Conservation (phyloP, 2,329 filamentous ascomycete species). For the Paracorniculantispora psalliotae region DNA sequence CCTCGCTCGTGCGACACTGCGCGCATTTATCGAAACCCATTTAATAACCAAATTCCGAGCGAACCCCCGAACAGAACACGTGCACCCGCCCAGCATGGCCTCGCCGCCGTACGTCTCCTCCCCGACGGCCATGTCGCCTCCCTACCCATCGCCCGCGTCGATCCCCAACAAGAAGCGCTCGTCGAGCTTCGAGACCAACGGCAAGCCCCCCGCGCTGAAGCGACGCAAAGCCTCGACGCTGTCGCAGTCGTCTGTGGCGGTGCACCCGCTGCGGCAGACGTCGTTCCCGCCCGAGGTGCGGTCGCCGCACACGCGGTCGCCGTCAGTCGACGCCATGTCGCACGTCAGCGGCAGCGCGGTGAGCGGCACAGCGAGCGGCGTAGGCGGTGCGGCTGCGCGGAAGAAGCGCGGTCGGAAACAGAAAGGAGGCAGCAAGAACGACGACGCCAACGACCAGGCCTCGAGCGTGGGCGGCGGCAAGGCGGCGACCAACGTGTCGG, state of each 20-base stretch:
- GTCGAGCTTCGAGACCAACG: constrained; percentile 49
- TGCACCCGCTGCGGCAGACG: constrained; percentile 72
- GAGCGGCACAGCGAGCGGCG: constrained; percentile 36
- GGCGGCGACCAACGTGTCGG: constrained; percentile 40
- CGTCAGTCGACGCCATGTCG: constrained; percentile 57
- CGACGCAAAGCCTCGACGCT: constrained; percentile 66
- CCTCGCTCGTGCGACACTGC: background rate
- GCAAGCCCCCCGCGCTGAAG: constrained; percentile 44
- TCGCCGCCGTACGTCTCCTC: constrained; percentile 51
- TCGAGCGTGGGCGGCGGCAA: constrained; percentile 39
- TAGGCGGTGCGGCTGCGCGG: constrained; percentile 35
- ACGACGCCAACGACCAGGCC: constrained; percentile 35
- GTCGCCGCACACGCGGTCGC: constrained; percentile 57
- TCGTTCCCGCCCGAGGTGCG: constrained; percentile 66
- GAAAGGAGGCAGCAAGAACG: constrained; percentile 48
- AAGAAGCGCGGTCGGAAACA: constrained; percentile 59
- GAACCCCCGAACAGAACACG: too few species aligned
- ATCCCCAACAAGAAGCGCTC: constrained; percentile 55
- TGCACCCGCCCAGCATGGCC: constrained; percentile 40
- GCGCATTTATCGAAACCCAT: too few species aligned
- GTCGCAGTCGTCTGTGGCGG: constrained; percentile 49
- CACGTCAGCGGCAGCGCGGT: constrained; percentile 58
- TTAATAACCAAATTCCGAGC: too few species aligned
- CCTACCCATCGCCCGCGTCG: constrained; percentile 47
- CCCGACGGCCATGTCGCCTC: constrained; percentile 51